phyloP scores from a whole-genome alignment of 768 basidiomycete species.

The Russula ochroleuca region DNA sequence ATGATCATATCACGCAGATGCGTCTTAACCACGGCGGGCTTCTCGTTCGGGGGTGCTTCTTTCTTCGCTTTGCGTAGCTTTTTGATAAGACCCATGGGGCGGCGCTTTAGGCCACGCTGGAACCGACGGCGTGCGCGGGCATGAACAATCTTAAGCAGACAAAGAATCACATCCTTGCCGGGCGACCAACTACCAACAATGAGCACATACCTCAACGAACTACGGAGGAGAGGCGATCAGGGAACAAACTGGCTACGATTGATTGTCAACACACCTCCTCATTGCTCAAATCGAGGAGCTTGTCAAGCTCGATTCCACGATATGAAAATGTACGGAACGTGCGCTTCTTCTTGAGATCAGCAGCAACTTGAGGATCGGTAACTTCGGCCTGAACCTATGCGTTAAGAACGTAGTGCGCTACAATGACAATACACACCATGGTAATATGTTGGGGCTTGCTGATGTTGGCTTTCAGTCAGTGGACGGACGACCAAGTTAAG shows the following conservation, averaged over 20 bases:
- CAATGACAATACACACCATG: slow-evolving; percentile 24
- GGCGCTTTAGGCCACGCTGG: slow-evolving; percentile 97
- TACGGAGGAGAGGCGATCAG: slow-evolving; percentile 32
- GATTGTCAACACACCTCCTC: slow-evolving; percentile 69
- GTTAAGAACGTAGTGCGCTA: background rate
- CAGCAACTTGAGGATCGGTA: slow-evolving; percentile 90
- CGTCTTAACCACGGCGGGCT: slow-evolving; percentile 98
- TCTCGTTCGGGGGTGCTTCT: slow-evolving; percentile 98
- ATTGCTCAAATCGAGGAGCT: slow-evolving; percentile 93
- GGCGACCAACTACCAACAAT: background rate
- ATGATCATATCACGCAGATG: slow-evolving; percentile 99
- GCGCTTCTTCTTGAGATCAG: slow-evolving; percentile 97
- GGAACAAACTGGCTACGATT: background rate
- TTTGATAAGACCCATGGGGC: slow-evolving; percentile 98
- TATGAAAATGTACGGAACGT: slow-evolving; percentile 99
- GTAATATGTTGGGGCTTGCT: slow-evolving; percentile 18
- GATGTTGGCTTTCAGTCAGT: slow-evolving; percentile 1
- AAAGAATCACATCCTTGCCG: slow-evolving; percentile 3
- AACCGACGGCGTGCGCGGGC: slow-evolving; percentile 98
- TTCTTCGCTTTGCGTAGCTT: slow-evolving; percentile 99
- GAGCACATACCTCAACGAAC: slow-evolving; percentile 71
- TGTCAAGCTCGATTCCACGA: slow-evolving; percentile 97
- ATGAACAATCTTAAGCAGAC: slow-evolving; percentile 70
- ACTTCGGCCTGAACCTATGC: slow-evolving; percentile 64
- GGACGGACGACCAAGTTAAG: slow-evolving; percentile 19